Conservation (phyloP, 768 basidiomycete species). For the Dictyophora rubrovolvata region DNA sequence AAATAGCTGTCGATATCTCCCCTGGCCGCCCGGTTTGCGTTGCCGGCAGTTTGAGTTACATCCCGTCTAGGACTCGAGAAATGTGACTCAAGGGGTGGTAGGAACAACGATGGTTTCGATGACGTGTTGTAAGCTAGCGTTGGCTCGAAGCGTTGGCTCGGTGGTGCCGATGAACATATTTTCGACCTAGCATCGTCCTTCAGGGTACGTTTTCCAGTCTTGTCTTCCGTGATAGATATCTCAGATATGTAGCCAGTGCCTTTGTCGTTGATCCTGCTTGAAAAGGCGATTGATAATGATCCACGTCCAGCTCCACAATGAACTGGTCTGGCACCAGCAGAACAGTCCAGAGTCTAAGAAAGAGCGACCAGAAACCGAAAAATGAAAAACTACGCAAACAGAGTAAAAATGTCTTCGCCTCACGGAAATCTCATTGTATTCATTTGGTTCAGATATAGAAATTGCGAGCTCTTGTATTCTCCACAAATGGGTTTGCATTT, state of each 20-base stretch:
- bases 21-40: background rate
- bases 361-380: background rate
- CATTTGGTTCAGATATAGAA: background rate
- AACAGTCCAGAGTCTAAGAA: background rate
- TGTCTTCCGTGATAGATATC: background rate
- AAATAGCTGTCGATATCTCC: background rate
- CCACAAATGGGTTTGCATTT: background rate
- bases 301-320: background rate
- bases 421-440: background rate
- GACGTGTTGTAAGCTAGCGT: too few relatives aligned
- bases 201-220: background rate
- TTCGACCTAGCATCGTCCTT: background rate
- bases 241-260: background rate
- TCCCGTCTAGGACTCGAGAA: too few relatives aligned
- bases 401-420: background rate
- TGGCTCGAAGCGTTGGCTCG: background rate
- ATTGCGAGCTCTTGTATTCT: background rate
- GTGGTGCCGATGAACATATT: background rate
- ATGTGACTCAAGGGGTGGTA: too few relatives aligned
- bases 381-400: background rate
- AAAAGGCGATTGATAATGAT: background rate
- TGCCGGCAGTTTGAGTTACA: too few relatives aligned
- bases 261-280: background rate
- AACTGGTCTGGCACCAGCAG: background rate
- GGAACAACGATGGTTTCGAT: too few relatives aligned